Percentiles rank a stretch among this genome's conserved stretches.
Evolutionary conservation across 306 rosid species (phyloP).

Genomic region (Trichosanthes cucumerina): DNA sequence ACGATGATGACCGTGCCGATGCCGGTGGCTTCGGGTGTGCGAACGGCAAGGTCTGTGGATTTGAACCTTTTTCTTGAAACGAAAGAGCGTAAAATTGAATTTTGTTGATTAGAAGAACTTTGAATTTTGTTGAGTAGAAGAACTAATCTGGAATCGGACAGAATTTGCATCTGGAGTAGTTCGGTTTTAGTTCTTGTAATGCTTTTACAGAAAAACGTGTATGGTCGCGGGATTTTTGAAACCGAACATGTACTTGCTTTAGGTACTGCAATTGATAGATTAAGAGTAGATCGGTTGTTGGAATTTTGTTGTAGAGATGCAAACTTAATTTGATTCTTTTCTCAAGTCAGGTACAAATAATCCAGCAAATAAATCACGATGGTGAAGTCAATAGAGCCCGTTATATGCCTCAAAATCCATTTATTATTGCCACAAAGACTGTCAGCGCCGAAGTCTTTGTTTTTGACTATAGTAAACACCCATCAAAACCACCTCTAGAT

Average conservation of each 20-base stretch:
- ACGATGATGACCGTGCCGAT: conserved; percentile 74
- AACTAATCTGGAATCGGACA: not conserved
- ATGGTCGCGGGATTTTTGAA: not conserved
- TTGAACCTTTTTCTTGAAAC: not conserved
- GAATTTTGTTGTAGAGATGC: not conserved
- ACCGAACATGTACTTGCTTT: not conserved
- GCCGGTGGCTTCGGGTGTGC: conserved; percentile 84
- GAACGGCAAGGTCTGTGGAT: conserved; percentile 61
- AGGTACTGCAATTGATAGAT: not conserved
- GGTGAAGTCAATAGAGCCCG: conserved; percentile 98
- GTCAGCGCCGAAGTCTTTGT: conserved; percentile 90
- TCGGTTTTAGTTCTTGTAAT: not conserved
- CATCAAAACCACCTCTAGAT: conserved; percentile 90
- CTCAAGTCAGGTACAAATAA: conserved; percentile 65
- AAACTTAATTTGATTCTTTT: not conserved
- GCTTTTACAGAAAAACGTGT: not conserved
- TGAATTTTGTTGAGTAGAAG: not conserved
- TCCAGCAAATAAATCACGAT: conserved; percentile 93
- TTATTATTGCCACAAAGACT: conserved; percentile 87
- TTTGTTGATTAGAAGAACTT: no score
- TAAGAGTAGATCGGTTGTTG: not conserved
- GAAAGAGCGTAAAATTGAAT: not conserved
- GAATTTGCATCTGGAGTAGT: not conserved
- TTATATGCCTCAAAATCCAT: conserved; percentile 85
- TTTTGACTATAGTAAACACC: conserved; percentile 92